Percentiles rank a stretch among this genome's conserved stretches.
Conservation (phyloP, 192 early-diverging fungal genomes). For the Coemansia reversa region DNA sequence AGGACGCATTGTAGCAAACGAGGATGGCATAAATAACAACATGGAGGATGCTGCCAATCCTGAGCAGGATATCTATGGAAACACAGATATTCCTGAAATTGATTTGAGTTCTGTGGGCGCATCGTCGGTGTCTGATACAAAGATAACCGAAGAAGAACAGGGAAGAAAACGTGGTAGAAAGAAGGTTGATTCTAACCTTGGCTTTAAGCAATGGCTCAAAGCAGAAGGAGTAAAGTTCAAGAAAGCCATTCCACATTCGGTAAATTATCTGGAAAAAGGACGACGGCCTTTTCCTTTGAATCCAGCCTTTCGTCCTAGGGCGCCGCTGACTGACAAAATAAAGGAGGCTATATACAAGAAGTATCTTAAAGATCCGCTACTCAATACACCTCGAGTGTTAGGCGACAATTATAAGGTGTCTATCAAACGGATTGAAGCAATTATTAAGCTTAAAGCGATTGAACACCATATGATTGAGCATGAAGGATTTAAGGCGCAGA, state of each 20-base stretch:
- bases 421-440: slow-evolving; percentile 85
- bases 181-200: background rate
- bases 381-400: slow-evolving; percentile 67
- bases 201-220: slow-evolving; percentile 37
- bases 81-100: background rate
- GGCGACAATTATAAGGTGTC: slow-evolving; percentile 71
- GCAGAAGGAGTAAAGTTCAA: slow-evolving; percentile 22
- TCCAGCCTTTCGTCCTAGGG: slow-evolving; percentile 74
- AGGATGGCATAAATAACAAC: background rate
- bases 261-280: slow-evolving; percentile 28
- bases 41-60: background rate
- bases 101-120: no score
- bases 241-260: slow-evolving; percentile 12
- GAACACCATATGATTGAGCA: slow-evolving; percentile 71
- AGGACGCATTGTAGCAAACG: background rate
- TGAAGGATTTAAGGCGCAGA: slow-evolving; percentile 58
- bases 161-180: background rate
- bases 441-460: slow-evolving; percentile 80
- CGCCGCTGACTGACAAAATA: slow-evolving; percentile 68
- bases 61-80: background rate
- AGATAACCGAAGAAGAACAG: background rate
- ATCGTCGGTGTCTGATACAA: background rate
- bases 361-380: slow-evolving; percentile 60
- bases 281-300: slow-evolving; percentile 86
- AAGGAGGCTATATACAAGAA: slow-evolving; percentile 73